A percentile compares a stretch with the other conserved stretches of the same genome.
These are phyloP conservation scores for Suillus sp. DNA, from an alignment of 768 basidiomycete species.

Conservation along the genomic window DNA sequence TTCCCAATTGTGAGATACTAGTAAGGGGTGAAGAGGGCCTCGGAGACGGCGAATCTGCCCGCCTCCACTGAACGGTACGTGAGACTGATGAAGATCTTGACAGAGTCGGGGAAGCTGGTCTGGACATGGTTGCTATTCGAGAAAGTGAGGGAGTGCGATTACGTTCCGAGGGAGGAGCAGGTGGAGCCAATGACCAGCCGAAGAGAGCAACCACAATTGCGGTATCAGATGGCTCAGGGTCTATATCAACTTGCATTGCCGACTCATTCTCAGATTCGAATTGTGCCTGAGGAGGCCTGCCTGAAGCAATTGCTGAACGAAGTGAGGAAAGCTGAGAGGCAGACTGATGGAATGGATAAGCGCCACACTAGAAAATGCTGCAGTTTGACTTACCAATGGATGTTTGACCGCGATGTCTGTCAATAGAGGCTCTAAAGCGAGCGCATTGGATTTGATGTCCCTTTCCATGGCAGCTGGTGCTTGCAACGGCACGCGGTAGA, in stretches of 20 bases:
- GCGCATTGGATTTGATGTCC: slow-evolving; percentile 59
- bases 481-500: slow-evolving; percentile 75
- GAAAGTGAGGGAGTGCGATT: slow-evolving; percentile 23
- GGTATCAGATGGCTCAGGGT: slow-evolving; percentile 36
- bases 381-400: slow-evolving; percentile 58
- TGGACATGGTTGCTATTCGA: slow-evolving; percentile 28
- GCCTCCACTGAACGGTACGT: slow-evolving; percentile 19
- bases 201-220: slow-evolving; percentile 49
- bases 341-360: slow-evolving; percentile 45
- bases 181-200: slow-evolving; percentile 47
- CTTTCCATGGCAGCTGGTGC: slow-evolving; percentile 63
- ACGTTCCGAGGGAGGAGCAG: slow-evolving; percentile 20
- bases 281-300: slow-evolving; percentile 20
- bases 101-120: slow-evolving; percentile 33
- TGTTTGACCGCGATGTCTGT: slow-evolving; percentile 63
- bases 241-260: slow-evolving; percentile 15
- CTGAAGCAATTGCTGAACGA: slow-evolving; percentile 42
- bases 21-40: slow-evolving; percentile 21
- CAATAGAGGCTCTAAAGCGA: slow-evolving; percentile 52
- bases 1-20: slow-evolving; percentile 22
- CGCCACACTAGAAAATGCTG: slow-evolving; percentile 5
- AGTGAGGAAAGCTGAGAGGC: slow-evolving; percentile 57
- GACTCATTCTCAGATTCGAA: slow-evolving; percentile 31
- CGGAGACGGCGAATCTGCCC: slow-evolving; percentile 18
- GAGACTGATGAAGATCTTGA: slow-evolving; percentile 37